Conservation (phyloP, 306 rosid genomes). For the Vigna reflexopilosa region DNA sequence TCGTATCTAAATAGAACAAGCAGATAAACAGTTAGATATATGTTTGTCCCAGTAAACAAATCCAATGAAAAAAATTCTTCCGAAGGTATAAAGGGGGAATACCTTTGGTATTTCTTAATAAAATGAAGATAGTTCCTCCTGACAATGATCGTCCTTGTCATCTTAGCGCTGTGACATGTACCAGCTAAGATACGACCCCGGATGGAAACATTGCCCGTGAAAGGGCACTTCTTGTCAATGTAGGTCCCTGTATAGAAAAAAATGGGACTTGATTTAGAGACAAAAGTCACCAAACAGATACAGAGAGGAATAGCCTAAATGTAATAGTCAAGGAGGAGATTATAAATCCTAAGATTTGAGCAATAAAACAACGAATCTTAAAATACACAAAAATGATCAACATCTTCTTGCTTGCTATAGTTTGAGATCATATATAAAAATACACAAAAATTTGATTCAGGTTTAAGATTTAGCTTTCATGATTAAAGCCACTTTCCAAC, state of each 20-base stretch:
- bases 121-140: constrained; percentile 72
- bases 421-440: no score
- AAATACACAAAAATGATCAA: no score
- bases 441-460: no score
- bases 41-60: background rate
- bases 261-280: background rate
- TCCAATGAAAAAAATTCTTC: background rate
- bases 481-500: no score
- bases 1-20: constrained; percentile 55
- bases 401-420: no score
- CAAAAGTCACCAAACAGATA: background rate
- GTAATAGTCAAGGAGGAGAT: no score
- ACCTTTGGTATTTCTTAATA: constrained; percentile 72
- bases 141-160: constrained; percentile 66
- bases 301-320: no score
- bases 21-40: background rate
- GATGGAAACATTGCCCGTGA: constrained; percentile 71
- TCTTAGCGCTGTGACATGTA: constrained; percentile 80
- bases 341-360: no score
- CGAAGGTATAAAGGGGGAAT: background rate
- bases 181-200: constrained; percentile 78
- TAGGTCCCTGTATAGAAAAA: constrained; percentile 55
- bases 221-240: constrained; percentile 82
- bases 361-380: no score
- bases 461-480: no score